Evolutionary conservation across 1,284 basidiomycete species (phyloP), one percentile per base, ranked within the genome.

Genomic region (Gymnopus androsaceus): DNA sequence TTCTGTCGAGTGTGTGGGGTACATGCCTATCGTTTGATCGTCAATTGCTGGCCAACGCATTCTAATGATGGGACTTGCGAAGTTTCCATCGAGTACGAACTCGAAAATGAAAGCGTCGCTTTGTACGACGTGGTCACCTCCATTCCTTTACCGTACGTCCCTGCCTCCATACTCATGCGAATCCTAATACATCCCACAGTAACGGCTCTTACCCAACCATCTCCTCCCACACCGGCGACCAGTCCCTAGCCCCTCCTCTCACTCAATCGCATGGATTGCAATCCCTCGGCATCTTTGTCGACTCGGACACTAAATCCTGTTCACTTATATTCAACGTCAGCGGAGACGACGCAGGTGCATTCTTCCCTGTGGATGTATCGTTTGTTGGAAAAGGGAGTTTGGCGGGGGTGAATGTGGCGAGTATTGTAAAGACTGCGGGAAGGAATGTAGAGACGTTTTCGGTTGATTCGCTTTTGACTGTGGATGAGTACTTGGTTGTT

Each of bases 71-170:
- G 94, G 25, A 88, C 87, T 1, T 92, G 88, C 63, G 94, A 97
- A 63, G 93, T 98, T 55, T 96, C 91, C 69, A 92, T 98, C 65
- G 96, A 98, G 72, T 99, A 97, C 71, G 95, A 98, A 71, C 88
- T 98, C 46, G 94, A 96, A 69, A 90, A 94, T 58, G 84, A 88
- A 61, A 84, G 83, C 57, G 73, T 96, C 55, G 82, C 84, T 0
- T 78, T 98, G 3, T 85, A 91, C 67, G 92, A 97, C 67, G 83
- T 96, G 31, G 81, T 88, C 63, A 93, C 98, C 61, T 88, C 90
- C 52, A 95, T 98, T 63, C 95, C 96, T 25, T 83, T 98, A 47
- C 94, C 95, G 83, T 93, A 72, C 69, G 89, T 82, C 34, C 33
- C 50, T 58, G 55, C 52, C 55, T 12, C 38, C 44, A 54, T 38